Evolutionary conservation across 2,329 filamentous ascomycete genomes (phyloP).

Genomic region (Pyrenophora tritici-repentis): DNA sequence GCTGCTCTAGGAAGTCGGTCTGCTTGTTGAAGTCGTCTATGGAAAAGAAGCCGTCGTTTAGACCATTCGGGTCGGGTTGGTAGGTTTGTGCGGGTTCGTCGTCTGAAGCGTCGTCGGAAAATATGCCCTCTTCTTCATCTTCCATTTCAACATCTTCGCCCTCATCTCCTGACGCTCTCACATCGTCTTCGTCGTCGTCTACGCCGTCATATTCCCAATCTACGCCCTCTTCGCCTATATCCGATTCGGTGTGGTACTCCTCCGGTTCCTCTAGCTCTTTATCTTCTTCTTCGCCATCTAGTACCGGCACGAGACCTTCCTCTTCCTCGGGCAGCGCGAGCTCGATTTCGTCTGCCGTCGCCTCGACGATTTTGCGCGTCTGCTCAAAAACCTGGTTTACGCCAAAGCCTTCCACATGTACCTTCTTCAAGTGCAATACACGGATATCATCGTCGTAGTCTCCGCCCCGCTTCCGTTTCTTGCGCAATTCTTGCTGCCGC

Average conservation of each 20-base stretch:
- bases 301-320: constrained; percentile 22
- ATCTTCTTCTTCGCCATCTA: constrained; percentile 32
- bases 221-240: constrained; percentile 40
- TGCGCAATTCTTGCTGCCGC: constrained; percentile 68
- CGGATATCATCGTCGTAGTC: constrained; percentile 52
- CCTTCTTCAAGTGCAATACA: constrained; percentile 75
- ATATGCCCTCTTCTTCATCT: constrained; percentile 39
- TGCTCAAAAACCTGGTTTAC: constrained; percentile 94
- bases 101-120: constrained; percentile 50
- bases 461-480: constrained; percentile 75
- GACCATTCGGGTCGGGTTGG: constrained; percentile 74
- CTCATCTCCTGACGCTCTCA: too few species aligned
- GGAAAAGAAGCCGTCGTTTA: constrained; percentile 98
- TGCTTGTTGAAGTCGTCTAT: constrained; percentile 97
- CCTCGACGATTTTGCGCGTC: constrained; percentile 78
- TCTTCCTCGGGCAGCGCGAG: constrained; percentile 49
- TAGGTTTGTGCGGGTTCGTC: constrained; percentile 61
- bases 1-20: constrained; percentile 84
- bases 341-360: constrained; percentile 61
- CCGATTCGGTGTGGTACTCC: constrained; percentile 33
- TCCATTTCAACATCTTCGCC: constrained; percentile 39
- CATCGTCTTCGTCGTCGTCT: constrained; percentile 40
- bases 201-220: constrained; percentile 44
- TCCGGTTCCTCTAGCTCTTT: constrained; percentile 44
- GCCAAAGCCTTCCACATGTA: constrained; percentile 87